Base-by-base conservation (phyloP, 192 early-diverging fungal genomes). In the Phycomyces blakesleeanus region DNA sequence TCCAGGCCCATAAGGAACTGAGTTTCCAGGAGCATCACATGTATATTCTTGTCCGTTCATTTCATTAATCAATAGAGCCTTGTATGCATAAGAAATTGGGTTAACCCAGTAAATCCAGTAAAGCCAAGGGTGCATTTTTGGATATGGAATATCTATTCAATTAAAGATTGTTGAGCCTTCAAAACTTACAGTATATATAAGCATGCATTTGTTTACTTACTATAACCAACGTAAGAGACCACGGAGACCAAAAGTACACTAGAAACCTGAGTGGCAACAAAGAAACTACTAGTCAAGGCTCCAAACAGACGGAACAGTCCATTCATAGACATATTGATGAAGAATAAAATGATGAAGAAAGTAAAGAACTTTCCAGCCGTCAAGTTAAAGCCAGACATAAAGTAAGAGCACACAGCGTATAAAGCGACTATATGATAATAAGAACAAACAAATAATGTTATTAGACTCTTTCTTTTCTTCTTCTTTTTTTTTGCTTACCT, bases 21-120 rank as follows among this genome's bases (percentile, higher is more conserved):
- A 38, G 21, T 67, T 63, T 24, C 71, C 71, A 22, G 64, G 16
- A 14, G 65, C 72, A n/a, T 69, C 39, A 24, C 78, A 81, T 22
- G 66, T 56, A 56, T 80, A 82, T 1, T 54, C 37, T 44, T 83
- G 62, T 3, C 85, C 88, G 1, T 59, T 61, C 68, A 88, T 80
- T 68, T 88, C 85, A 61, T 87, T 86, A 24, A 81, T 76, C 47
- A 88, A 68, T 1, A 88, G 60, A 1, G 85, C 72, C 42, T 83
- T 81, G 60, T 85, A 79, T 3, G 69, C 82, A 52, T 87, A 87
- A 0, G 79, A 66, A 21, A 86, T 60, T 11, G 87, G 85, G 57
- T 87, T 85, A 44, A 88, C 81, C 81, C 80, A 88, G 54, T 72
- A 83, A 39, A 86, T 74, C 83, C 82, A 84, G 26, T 59, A 74